Evolutionary conservation across 305 asterid species (phyloP).

Genomic region (Fraxinus angustifolia): DNA sequence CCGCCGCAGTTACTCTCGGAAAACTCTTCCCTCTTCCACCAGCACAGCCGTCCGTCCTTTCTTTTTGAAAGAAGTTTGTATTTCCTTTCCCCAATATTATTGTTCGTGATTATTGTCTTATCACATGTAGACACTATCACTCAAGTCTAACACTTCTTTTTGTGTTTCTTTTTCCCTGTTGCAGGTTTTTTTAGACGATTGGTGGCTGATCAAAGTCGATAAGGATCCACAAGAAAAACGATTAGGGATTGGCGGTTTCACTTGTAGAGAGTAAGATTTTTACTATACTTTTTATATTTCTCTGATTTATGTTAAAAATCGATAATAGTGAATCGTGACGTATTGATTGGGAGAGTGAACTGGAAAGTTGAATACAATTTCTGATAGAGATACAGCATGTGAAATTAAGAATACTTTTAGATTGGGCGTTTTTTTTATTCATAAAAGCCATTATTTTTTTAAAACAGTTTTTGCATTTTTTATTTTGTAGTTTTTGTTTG

Average conservation of each 20-base stretch:
- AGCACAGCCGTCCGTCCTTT: constrained; percentile 9
- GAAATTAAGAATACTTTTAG: neutral
- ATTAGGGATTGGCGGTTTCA: neutral
- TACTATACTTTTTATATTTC: neutral
- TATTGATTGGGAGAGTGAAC: neutral
- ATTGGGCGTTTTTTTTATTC: neutral
- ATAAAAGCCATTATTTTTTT: neutral
- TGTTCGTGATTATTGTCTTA: neutral
- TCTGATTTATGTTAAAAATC: neutral
- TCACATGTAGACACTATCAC: neutral
- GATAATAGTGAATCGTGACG: neutral
- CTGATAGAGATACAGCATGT: neutral
- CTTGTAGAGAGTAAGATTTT: neutral
- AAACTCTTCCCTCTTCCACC: constrained; percentile 6
- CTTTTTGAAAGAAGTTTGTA: constrained; percentile 21
- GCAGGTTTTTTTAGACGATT: neutral
- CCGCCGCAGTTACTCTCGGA: constrained; percentile 3
- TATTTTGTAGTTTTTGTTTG: neutral
- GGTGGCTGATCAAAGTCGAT: neutral
- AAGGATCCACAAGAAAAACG: neutral
- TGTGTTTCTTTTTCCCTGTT: constrained; percentile 16
- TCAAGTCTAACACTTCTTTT: neutral
- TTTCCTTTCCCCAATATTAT: neutral
- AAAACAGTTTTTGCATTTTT: neutral
- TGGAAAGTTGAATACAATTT: neutral